These are phyloP conservation scores for Setaria viridis DNA, from an alignment of 202 grass and related monocot genomes.

Conservation along the genomic window DNA sequence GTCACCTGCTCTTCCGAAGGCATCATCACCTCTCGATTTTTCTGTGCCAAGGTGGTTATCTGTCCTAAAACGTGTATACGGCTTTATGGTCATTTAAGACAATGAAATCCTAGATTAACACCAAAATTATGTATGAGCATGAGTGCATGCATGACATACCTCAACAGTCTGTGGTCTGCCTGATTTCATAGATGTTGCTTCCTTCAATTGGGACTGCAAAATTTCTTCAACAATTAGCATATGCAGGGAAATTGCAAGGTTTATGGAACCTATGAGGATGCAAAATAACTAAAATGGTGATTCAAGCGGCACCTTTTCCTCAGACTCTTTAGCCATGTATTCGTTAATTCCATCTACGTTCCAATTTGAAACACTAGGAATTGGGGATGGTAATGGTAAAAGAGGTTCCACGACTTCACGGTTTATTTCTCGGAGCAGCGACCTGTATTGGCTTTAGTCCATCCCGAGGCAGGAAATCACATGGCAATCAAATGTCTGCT, in stretches of 20 bases:
- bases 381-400: slow-evolving; percentile 72
- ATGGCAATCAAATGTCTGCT: neutral
- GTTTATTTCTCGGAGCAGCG: slow-evolving; percentile 79
- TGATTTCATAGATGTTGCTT: slow-evolving; percentile 30
- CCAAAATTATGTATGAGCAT: neutral
- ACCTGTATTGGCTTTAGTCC: slow-evolving; percentile 86
- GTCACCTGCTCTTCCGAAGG: slow-evolving; percentile 81
- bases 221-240: neutral
- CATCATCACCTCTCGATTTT: slow-evolving; percentile 86
- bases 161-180: slow-evolving; percentile 48
- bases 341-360: slow-evolving; percentile 73
- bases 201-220: slow-evolving; percentile 58
- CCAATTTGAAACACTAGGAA: slow-evolving; percentile 73
- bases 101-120: neutral
- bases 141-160: slow-evolving; percentile 44
- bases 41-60: slow-evolving; percentile 58
- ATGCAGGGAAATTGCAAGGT: neutral
- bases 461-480: slow-evolving; percentile 58
- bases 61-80: neutral
- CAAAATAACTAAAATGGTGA: neutral
- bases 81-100: slow-evolving; percentile 4
- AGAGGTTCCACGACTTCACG: slow-evolving; percentile 74
- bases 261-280: neutral
- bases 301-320: slow-evolving; percentile 59
- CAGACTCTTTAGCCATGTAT: slow-evolving; percentile 56